Evolutionary conservation across 176 grass and related monocot genomes (phyloP).

Genomic region (Oryza rufipogon): DNA sequence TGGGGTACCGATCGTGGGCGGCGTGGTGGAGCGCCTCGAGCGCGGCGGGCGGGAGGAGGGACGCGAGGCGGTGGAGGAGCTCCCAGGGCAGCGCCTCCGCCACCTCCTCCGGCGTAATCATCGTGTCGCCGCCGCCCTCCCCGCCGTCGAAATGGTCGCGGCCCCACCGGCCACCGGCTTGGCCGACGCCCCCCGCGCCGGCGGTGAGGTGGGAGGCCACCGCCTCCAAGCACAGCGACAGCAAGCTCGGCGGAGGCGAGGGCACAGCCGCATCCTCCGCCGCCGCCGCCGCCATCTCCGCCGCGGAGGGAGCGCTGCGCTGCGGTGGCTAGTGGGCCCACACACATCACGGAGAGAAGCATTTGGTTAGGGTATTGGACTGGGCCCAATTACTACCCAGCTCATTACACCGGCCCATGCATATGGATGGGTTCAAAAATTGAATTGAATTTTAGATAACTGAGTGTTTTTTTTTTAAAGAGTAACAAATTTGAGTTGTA

Average conservation of each 20-base stretch:
- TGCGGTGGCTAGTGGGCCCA: too few relatives aligned
- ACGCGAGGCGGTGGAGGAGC: slow-evolving; percentile 36
- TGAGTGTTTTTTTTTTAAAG: too few relatives aligned
- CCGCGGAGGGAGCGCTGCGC: not conserved
- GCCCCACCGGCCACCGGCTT: not conserved
- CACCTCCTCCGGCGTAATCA: slow-evolving; percentile 26
- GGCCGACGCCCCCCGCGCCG: not conserved
- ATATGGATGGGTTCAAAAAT: too few relatives aligned
- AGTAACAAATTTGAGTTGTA: too few relatives aligned
- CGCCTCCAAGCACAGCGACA: slow-evolving; percentile 37
- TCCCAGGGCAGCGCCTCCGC: slow-evolving; percentile 41
- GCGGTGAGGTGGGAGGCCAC: slow-evolving; percentile 17
- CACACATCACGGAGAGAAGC: too few relatives aligned
- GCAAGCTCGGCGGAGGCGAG: slow-evolving; percentile 14
- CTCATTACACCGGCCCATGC: too few relatives aligned
- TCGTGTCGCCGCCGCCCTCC: not conserved
- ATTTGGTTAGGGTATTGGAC: too few relatives aligned
- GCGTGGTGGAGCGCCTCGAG: slow-evolving; percentile 60
- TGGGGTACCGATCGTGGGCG: slow-evolving; percentile 39
- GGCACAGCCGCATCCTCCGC: not conserved
- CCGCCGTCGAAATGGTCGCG: not conserved
- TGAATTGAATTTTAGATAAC: too few relatives aligned
- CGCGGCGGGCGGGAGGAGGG: slow-evolving; percentile 42
- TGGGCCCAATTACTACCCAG: too few relatives aligned
- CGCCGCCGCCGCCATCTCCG: not conserved